Evolutionary conservation across 306 rosid genomes (phyloP).

Genomic region (Fagus sylvatica): DNA sequence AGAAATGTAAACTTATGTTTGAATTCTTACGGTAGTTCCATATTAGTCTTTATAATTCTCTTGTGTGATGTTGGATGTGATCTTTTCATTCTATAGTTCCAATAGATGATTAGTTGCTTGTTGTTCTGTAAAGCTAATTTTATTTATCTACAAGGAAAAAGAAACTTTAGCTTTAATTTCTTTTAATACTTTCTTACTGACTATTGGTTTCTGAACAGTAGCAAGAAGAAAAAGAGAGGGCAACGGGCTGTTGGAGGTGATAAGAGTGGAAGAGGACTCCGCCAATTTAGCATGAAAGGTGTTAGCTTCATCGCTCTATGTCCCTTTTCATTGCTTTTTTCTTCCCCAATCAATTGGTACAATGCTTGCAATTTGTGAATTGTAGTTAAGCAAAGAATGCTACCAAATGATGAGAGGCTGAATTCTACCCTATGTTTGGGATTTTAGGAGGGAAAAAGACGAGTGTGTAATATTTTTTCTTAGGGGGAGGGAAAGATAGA

Average conservation of each 20-base stretch:
- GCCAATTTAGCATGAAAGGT: slow-evolving; percentile 99
- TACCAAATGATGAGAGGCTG: slow-evolving; percentile 8
- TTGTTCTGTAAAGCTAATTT: not conserved
- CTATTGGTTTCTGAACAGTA: slow-evolving; percentile 36
- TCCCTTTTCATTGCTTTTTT: slow-evolving; percentile 1
- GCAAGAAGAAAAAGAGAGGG: slow-evolving; percentile 95
- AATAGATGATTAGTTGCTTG: slow-evolving; percentile 1
- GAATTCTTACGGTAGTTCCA: not conserved
- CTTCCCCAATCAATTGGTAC: not conserved
- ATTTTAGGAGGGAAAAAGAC: not conserved
- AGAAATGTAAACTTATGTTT: not conserved
- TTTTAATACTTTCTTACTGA: slow-evolving; percentile 17
- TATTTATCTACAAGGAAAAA: not conserved
- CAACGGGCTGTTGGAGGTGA: slow-evolving; percentile 93
- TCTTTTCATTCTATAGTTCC: not conserved
- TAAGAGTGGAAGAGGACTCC: slow-evolving; percentile 97
- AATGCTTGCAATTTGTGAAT: not conserved
- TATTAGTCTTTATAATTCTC: not conserved
- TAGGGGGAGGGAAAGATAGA: not conserved
- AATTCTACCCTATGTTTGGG: not conserved
- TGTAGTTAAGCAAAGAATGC: slow-evolving; percentile 8
- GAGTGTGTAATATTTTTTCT: not conserved
- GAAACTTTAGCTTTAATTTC: slow-evolving; percentile 1
- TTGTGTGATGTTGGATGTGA: not conserved
- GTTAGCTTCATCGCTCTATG: slow-evolving; percentile 6